A percentile compares a stretch with the other conserved stretches of the same genome.
Conservation (phyloP, 2,329 filamentous ascomycete species). For the Sporothrix schenckii region DNA sequence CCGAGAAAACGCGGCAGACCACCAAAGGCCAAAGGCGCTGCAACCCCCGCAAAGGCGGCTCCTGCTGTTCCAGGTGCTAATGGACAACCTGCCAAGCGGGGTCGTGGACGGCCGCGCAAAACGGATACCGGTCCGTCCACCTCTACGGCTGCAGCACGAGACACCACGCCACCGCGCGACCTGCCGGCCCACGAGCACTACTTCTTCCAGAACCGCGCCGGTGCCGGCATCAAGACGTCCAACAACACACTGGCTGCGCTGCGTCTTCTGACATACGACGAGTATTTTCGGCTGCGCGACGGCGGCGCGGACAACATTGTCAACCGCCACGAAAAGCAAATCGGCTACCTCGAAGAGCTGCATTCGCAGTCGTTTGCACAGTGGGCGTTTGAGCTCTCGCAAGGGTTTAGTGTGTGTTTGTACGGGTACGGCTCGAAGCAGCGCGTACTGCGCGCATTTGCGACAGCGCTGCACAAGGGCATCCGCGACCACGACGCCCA, state of each 20-base stretch:
- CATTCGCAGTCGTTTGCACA: constrained; percentile 84
- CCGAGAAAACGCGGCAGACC: constrained; percentile 49
- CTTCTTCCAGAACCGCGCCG: constrained; percentile 88
- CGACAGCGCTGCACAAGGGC: constrained; percentile 64
- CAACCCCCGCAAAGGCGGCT: constrained; percentile 32
- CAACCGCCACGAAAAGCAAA: constrained; percentile 69
- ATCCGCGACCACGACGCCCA: constrained; percentile 44
- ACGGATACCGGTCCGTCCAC: constrained; percentile 43
- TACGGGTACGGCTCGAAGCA: constrained; percentile 94
- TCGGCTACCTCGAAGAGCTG: constrained; percentile 70
- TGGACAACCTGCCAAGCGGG: constrained; percentile 44
- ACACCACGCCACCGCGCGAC: constrained; percentile 75
- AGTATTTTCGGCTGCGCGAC: constrained; percentile 76
- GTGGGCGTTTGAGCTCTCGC: constrained; percentile 86
- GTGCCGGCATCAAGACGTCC: constrained; percentile 74
- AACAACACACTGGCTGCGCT: constrained; percentile 79
- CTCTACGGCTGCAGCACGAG: constrained; percentile 32
- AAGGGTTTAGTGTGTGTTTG: constrained; percentile 85
- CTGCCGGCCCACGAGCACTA: constrained; percentile 88
- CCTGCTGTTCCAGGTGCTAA: constrained; percentile 41
- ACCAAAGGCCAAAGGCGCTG: constrained; percentile 30
- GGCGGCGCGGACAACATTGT: constrained; percentile 52
- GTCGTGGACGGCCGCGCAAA: constrained; percentile 35
- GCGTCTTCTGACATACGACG: constrained; percentile 81
- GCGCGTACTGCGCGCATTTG: constrained; percentile 72